These are phyloP conservation scores for Typha latifolia DNA, from an alignment of 176 grass and related monocot genomes.

Conservation along the genomic window DNA sequence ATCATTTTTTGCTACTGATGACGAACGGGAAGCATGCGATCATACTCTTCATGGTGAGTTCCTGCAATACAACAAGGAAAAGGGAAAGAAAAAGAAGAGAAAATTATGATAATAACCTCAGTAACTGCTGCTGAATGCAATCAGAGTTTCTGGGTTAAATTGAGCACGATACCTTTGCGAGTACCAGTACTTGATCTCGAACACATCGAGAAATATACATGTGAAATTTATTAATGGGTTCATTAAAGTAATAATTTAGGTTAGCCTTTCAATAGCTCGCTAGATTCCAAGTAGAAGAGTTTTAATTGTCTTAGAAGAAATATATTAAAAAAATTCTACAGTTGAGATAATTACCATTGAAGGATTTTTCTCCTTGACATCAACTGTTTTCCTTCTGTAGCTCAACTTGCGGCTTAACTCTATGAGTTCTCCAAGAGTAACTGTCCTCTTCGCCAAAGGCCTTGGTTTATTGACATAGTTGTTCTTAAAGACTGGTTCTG, in stretches of 20 bases:
- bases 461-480: slow-evolving; percentile 24
- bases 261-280: not conserved
- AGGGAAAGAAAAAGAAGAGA: slow-evolving; percentile 15
- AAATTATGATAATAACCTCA: not conserved
- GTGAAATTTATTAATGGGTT: too few species aligned
- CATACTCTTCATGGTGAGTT: slow-evolving; percentile 54
- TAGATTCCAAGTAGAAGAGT: not conserved
- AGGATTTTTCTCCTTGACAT: slow-evolving; percentile 27
- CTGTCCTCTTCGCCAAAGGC: slow-evolving; percentile 26
- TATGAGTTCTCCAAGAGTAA: slow-evolving; percentile 85
- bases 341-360: slow-evolving; percentile 36
- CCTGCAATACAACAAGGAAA: slow-evolving; percentile 41
- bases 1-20: not conserved
- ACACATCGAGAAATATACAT: too few species aligned
- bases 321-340: slow-evolving; percentile 6
- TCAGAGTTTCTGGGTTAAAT: too few species aligned
- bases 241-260: too few species aligned
- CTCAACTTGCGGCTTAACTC: slow-evolving; percentile 60
- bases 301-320: not conserved
- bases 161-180: too few species aligned
- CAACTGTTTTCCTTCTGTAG: slow-evolving; percentile 25
- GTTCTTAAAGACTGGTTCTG: slow-evolving; percentile 14
- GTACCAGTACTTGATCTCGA: too few species aligned
- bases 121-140: too few species aligned
- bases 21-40: slow-evolving; percentile 38